Conservation (phyloP, 2,329 filamentous ascomycete species). For the Chrysoporthe austroafricana region DNA sequence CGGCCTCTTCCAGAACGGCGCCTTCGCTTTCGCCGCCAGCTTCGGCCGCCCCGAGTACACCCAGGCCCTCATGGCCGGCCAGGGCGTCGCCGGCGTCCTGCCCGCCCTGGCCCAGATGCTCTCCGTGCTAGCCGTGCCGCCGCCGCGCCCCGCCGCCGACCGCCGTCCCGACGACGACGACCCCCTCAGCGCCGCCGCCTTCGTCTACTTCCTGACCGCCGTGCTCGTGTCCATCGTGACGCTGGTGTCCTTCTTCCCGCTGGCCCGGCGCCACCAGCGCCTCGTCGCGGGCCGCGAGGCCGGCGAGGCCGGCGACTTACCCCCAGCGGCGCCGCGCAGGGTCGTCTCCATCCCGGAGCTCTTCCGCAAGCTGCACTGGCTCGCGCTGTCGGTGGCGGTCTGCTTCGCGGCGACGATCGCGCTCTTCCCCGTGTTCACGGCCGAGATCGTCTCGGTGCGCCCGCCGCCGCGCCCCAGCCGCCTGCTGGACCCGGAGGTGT, state of each 20-base stretch:
- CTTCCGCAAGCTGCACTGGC: conserved; percentile 77
- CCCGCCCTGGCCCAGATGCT: conserved; percentile 86
- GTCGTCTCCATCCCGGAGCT: conserved; percentile 63
- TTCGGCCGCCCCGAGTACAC: conserved; percentile 89
- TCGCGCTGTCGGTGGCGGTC: conserved; percentile 75
- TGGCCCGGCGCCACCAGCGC: conserved; percentile 64
- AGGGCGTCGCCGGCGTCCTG: conserved; percentile 88
- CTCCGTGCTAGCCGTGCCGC: conserved; percentile 72
- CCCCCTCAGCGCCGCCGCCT: conserved; percentile 69
- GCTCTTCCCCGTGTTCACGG: conserved; percentile 90
- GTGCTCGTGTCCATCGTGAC: conserved; percentile 73
- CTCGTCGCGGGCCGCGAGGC: conserved; percentile 51
- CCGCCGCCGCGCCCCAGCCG: conserved; percentile 39
- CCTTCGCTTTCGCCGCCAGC: conserved; percentile 87
- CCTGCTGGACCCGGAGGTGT: conserved; percentile 73
- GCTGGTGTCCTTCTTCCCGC: conserved; percentile 73
- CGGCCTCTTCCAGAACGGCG: conserved; percentile 88
- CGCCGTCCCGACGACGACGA: too few species aligned
- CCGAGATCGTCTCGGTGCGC: conserved; percentile 60
- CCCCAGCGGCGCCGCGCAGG: conserved; percentile 44
- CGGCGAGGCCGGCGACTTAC: conserved; percentile 42
- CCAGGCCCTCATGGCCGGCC: conserved; percentile 94
- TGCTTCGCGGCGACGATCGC: conserved; percentile 84
- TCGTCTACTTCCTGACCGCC: conserved; percentile 89
- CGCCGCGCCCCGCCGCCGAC: conserved; percentile 33